phyloP scores from a whole-genome alignment of 805 yeast genomes.

The Pichia eremophila region DNA sequence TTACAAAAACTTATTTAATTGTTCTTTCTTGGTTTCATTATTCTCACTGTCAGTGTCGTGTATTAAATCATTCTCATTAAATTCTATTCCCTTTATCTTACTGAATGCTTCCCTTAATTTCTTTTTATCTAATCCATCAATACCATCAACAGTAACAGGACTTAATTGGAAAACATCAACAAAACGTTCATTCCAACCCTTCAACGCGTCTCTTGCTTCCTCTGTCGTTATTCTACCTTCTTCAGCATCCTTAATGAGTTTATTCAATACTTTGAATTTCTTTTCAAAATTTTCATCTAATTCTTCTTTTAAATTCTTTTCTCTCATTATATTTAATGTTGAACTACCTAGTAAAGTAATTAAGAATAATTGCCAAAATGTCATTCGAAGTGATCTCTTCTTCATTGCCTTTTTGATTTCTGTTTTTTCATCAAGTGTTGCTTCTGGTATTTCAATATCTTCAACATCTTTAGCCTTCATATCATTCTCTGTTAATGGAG shows the following conservation, averaged over 20 bases:
- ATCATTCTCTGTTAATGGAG: constrained; percentile 12
- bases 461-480: constrained; percentile 9
- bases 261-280: constrained; percentile 29
- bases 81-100: constrained; percentile 8
- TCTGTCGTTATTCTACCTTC: constrained; percentile 18
- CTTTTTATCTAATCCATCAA: constrained; percentile 11
- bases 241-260: constrained; percentile 13
- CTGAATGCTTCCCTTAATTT: constrained; percentile 5
- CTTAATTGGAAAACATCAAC: constrained; percentile 22
- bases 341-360: constrained; percentile 28
- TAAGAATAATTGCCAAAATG: constrained; percentile 24
- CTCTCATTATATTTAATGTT: constrained; percentile 39
- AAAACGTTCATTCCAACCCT: constrained; percentile 34
- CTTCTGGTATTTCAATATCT: constrained; percentile 12
- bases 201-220: constrained; percentile 34
- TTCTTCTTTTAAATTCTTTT: constrained; percentile 34
- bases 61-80: neutral
- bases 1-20: constrained; percentile 13
- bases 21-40: constrained; percentile 1
- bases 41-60: neutral
- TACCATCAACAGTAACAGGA: constrained; percentile 13
- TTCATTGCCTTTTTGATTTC: constrained; percentile 16
- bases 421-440: constrained; percentile 14
- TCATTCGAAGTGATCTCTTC: constrained; percentile 24
- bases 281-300: constrained; percentile 31